Evolutionary conservation across 208 protist species (phyloP).

Genomic region (Crithidia brevicula): DNA sequence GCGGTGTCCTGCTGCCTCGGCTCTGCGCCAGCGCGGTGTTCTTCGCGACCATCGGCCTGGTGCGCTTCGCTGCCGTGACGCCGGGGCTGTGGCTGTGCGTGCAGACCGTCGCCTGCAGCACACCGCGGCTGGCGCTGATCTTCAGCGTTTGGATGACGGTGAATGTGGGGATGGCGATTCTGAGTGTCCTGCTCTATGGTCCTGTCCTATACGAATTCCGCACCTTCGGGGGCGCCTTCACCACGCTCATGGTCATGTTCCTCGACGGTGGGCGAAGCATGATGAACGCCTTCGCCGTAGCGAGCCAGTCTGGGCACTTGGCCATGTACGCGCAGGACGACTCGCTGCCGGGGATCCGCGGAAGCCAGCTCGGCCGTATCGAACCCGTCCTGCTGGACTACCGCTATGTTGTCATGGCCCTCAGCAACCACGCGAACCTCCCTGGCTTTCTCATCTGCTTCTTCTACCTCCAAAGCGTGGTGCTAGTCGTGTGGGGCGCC

Average conservation of each 20-base stretch:
- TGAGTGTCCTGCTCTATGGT: slow-evolving; percentile 21
- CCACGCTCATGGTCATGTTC: slow-evolving; percentile 12
- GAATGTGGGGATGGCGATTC: slow-evolving; percentile 18
- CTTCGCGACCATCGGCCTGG: slow-evolving; percentile 6
- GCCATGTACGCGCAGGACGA: slow-evolving; percentile 10
- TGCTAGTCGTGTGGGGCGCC: slow-evolving; percentile 26
- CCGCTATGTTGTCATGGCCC: slow-evolving; percentile 8
- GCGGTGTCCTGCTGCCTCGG: slow-evolving; percentile 11
- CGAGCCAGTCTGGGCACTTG: slow-evolving; percentile 10
- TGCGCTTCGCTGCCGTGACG: slow-evolving; percentile 19
- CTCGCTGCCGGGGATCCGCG: slow-evolving; percentile 19
- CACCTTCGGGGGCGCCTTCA: slow-evolving; percentile 11
- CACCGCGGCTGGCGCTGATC: slow-evolving; percentile 7
- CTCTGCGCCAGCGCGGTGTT: slow-evolving; percentile 15
- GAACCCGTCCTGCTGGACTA: slow-evolving; percentile 17
- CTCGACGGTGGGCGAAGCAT: slow-evolving; percentile 21
- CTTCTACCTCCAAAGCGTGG: slow-evolving; percentile 16
- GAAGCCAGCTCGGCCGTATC: slow-evolving; percentile 6
- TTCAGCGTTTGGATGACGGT: slow-evolving; percentile 13
- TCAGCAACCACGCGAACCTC: slow-evolving; percentile 1
- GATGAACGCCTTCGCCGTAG: slow-evolving; percentile 11
- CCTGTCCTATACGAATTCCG: slow-evolving; percentile 17
- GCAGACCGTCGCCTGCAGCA: slow-evolving; percentile 10
- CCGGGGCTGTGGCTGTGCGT: slow-evolving; percentile 18
- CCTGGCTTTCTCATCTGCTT: slow-evolving; percentile 22